Conservation (phyloP, 2,329 filamentous ascomycete species). For the Fonsecaea multimorphosa region DNA sequence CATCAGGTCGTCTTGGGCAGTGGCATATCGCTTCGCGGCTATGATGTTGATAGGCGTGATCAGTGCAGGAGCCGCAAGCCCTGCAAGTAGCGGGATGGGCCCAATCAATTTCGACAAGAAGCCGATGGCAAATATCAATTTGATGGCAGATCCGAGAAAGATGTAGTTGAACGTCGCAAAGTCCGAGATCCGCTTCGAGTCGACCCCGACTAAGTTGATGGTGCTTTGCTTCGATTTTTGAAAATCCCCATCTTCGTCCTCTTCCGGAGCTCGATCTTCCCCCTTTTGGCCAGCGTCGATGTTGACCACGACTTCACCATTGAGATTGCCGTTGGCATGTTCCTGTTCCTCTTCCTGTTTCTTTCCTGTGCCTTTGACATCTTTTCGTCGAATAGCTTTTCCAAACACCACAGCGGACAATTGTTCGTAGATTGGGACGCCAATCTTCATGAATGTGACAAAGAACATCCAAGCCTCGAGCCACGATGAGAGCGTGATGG, state of each 20-base stretch:
- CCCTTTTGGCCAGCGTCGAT: conserved; percentile 44
- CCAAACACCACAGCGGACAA: conserved; percentile 75
- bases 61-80: conserved; percentile 67
- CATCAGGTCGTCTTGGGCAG: conserved; percentile 73
- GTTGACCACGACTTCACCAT: conserved; percentile 42
- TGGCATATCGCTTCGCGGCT: conserved; percentile 68
- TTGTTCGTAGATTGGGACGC: conserved; percentile 71
- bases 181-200: conserved; percentile 71
- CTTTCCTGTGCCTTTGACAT: conserved; percentile 66
- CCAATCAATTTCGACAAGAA: conserved; percentile 75
- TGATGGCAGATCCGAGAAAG: conserved; percentile 67
- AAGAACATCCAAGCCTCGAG: conserved; percentile 71
- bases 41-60: conserved; percentile 72
- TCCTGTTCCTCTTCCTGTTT: conserved; percentile 41
- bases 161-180: conserved; percentile 71
- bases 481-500: conserved; percentile 63
- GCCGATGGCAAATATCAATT: conserved; percentile 67
- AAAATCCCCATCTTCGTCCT: conserved; percentile 58
- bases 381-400: conserved; percentile 78
- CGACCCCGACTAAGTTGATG: conserved; percentile 80
- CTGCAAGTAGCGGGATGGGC: conserved; percentile 70
- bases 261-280: conserved; percentile 47
- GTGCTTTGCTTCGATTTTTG: conserved; percentile 71
- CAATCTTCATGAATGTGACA: conserved; percentile 67
- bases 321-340: conserved; percentile 30